Percentiles rank a stretch among this genome's conserved stretches.
Conservation (phyloP, 2,329 filamentous ascomycete genomes). For the Bipolaris cookei region DNA sequence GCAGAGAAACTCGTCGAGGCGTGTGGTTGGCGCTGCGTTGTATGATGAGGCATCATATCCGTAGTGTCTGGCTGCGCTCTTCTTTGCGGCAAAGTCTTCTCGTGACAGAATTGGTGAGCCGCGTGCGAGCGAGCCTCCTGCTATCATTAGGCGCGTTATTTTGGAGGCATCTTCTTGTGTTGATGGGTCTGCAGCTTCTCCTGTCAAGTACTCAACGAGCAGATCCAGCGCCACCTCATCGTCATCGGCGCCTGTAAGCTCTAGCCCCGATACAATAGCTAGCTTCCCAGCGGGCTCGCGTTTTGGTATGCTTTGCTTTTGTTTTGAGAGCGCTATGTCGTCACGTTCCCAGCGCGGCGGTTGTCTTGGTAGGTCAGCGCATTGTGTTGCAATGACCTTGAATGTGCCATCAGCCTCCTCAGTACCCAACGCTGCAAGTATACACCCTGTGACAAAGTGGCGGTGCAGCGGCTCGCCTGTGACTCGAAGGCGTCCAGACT, state of each 20-base stretch:
- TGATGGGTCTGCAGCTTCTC: constrained; percentile 71
- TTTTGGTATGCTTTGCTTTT: constrained; percentile 48
- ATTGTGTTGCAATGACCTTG: constrained; percentile 86
- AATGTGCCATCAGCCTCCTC: constrained; percentile 93
- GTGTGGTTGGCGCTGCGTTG: constrained; percentile 82
- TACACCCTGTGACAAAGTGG: constrained; percentile 86
- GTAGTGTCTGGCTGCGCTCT: constrained; percentile 76
- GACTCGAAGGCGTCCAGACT: constrained; percentile 85
- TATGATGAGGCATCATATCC: constrained; percentile 91
- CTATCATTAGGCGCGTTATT: constrained; percentile 87
- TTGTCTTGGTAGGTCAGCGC: constrained; percentile 85
- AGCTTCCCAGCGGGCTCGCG: constrained; percentile 68
- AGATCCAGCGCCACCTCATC: constrained; percentile 78
- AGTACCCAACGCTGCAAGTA: constrained; percentile 92
- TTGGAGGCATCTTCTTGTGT: constrained; percentile 66
- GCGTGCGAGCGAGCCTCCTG: constrained; percentile 80
- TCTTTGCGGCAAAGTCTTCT: constrained; percentile 54
- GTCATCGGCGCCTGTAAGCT: constrained; percentile 77
- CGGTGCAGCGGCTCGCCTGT: constrained; percentile 72
- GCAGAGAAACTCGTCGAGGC: constrained; percentile 82
- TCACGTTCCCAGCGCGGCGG: constrained; percentile 78
- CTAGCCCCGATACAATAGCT: constrained; percentile 86
- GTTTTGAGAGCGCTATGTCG: constrained; percentile 51
- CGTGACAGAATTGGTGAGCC: constrained; percentile 55
- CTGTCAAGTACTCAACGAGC: constrained; percentile 84